phyloP scores from a whole-genome alignment of 2,329 filamentous ascomycete genomes.

The Hirsutella rhossiliensis region DNA sequence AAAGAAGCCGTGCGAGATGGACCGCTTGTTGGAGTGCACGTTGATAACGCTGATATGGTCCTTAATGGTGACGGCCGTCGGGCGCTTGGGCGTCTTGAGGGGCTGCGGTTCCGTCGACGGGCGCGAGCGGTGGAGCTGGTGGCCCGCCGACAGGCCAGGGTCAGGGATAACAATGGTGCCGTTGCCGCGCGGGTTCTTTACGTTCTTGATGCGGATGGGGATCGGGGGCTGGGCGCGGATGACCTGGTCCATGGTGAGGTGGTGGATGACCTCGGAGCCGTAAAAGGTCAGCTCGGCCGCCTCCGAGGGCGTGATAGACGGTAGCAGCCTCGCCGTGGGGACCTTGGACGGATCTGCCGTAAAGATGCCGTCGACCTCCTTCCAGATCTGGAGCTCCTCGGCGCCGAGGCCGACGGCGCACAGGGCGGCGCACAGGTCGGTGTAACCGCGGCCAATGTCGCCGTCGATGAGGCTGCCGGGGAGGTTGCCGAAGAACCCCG shows the following conservation, averaged over 20 bases:
- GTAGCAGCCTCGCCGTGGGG: slow-evolving; percentile 80
- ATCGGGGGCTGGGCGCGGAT: slow-evolving; percentile 71
- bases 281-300: slow-evolving; percentile 93
- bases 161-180: slow-evolving; percentile 81
- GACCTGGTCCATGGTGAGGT: slow-evolving; percentile 95
- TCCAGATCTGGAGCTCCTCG: slow-evolving; percentile 92
- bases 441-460: slow-evolving; percentile 90
- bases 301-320: slow-evolving; percentile 84
- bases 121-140: slow-evolving; percentile 42
- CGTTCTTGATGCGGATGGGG: slow-evolving; percentile 82
- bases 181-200: slow-evolving; percentile 70
- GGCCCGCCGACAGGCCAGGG: slow-evolving; percentile 38
- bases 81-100: slow-evolving; percentile 53
- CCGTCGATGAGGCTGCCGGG: slow-evolving; percentile 80
- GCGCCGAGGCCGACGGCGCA: slow-evolving; percentile 82
- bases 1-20: slow-evolving; percentile 91
- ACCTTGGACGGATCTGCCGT: slow-evolving; percentile 77
- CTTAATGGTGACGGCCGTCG: slow-evolving; percentile 92
- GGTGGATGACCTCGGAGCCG: slow-evolving; percentile 93
- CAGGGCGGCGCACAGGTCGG: slow-evolving; percentile 86
- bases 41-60: slow-evolving; percentile 95
- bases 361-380: slow-evolving; percentile 96
- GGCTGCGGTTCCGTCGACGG: slow-evolving; percentile 24
- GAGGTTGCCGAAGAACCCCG: slow-evolving; percentile 90
- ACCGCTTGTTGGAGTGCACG: slow-evolving; percentile 94